A percentile compares a stretch with the other conserved stretches of the same genome.
Evolutionary conservation across 1,139 yeast genomes (phyloP).

Genomic region (Magnusiomyces clavatus): DNA sequence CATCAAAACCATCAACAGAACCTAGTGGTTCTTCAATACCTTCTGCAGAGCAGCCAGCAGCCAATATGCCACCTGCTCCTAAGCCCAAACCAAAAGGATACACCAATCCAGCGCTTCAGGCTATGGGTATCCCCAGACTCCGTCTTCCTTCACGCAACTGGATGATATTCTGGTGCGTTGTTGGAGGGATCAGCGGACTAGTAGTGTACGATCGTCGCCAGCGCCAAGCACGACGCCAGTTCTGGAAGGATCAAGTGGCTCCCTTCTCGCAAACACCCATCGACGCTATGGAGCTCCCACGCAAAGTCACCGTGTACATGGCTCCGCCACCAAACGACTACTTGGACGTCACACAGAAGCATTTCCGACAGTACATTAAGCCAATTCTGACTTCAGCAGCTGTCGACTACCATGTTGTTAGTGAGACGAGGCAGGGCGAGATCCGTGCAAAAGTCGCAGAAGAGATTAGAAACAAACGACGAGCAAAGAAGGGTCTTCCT

Average conservation of each 20-base stretch:
- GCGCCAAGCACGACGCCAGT: slow-evolving; percentile 56
- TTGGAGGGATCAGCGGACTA: slow-evolving; percentile 62
- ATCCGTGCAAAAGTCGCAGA: slow-evolving; percentile 78
- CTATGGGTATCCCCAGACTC: slow-evolving; percentile 76
- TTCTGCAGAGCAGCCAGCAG: not conserved
- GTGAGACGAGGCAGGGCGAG: slow-evolving; percentile 77
- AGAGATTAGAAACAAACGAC: slow-evolving; percentile 63
- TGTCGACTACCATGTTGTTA: slow-evolving; percentile 69
- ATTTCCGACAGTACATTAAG: slow-evolving; percentile 75
- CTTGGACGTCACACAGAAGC: slow-evolving; percentile 62
- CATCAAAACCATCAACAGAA: not conserved
- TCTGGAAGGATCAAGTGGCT: slow-evolving; percentile 59
- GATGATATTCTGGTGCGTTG: slow-evolving; percentile 78
- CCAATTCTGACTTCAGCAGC: slow-evolving; percentile 85
- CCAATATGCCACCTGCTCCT: slow-evolving; percentile 8
- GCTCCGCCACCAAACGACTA: slow-evolving; percentile 97
- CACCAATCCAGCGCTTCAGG: slow-evolving; percentile 78
- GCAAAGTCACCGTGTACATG: slow-evolving; percentile 73
- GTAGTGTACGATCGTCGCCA: slow-evolving; percentile 70
- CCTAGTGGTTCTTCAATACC: not conserved
- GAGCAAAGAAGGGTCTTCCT: slow-evolving; percentile 30
- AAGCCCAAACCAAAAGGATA: slow-evolving; percentile 40
- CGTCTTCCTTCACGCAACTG: slow-evolving; percentile 87
- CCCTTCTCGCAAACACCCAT: slow-evolving; percentile 41
- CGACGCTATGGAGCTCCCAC: slow-evolving; percentile 48